These are phyloP conservation scores for Spergularia marina DNA, from an alignment of 148 eudicot genomes.

Conservation along the genomic window DNA sequence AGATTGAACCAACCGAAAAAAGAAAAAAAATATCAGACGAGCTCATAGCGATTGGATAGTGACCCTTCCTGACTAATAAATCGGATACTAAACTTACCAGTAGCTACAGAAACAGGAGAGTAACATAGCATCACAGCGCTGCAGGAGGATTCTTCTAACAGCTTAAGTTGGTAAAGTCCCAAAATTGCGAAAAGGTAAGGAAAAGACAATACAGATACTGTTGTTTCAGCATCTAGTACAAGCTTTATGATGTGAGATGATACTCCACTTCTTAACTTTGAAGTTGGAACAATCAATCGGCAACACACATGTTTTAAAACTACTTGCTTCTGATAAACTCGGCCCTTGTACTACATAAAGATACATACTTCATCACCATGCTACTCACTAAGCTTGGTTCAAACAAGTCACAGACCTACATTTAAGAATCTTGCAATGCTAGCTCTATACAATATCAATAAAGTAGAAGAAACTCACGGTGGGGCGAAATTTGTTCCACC, in stretches of 20 bases:
- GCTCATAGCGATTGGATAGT: background rate
- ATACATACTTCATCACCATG: background rate
- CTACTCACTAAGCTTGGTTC: background rate
- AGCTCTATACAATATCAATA: background rate
- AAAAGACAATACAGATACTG: background rate
- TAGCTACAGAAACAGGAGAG: background rate
- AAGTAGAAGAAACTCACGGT: slow-evolving; percentile 53
- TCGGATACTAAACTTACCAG: no score
- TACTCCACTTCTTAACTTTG: background rate
- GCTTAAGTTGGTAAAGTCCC: no score
- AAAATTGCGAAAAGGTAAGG: background rate
- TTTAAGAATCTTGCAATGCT: background rate
- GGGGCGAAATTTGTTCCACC: slow-evolving; percentile 82
- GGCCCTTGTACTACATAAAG: background rate
- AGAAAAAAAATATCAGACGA: background rate
- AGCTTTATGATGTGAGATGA: background rate
- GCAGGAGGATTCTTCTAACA: background rate
- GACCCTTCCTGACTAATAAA: no score
- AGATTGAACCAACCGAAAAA: no score
- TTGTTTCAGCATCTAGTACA: background rate
- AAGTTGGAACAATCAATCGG: background rate
- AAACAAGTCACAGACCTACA: background rate
- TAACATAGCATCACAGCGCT: background rate
- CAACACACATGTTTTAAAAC: background rate
- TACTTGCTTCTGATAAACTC: background rate